Base-by-base conservation (phyloP, 805 yeast species). In the Candida fluviatilis region DNA sequence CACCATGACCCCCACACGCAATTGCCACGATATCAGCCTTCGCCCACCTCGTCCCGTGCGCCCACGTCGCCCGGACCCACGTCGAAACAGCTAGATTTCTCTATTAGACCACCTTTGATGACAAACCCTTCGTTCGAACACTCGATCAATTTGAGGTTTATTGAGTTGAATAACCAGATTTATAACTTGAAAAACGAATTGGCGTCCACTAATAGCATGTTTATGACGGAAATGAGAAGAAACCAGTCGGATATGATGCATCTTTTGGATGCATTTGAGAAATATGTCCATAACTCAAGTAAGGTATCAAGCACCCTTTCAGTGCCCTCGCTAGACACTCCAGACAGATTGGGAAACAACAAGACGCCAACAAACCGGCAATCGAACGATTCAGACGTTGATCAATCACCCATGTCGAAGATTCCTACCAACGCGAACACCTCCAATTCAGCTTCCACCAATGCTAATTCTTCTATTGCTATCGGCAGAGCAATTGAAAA, bases 191-290 rank as follows among this genome's bases (percentile, higher is more conserved):
- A 65, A 44, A 64, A 62, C 39, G 76, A 71, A 32, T 66, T 73
- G 48, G 61, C 64, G 10, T 55, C 60, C 27, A 51, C 78, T 31
- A 69, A 66, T 31, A 49, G 66, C 12, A 48, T 64, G 8, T 64
- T 78, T 5, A 53, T 60, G 23, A 75, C 71, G 4, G 79, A 76
- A 35, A 49, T 76, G 40, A 68, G 71, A 26, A 64, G 66, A 38
- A 66, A 74, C 13, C 78, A 76, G 48, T 49, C 66, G 38, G 87
- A 80, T 47, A 62, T 76, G 57, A 71, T 78, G 2, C 67, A 67
- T 27, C 41, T 80, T 6, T 47, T 80, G 8, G 84, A 78, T 16
- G 50, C 72, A 34, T 52, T 71, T 29, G 73, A 69, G 36, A 56
- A 31, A 13, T 31, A 16, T 13, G 12, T 31, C 15, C 16, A 31